Evolutionary conservation across 225 moss, liverwort and hornwort genomes (phyloP).

Genomic region (Rhytidiadelphus loreus): DNA sequence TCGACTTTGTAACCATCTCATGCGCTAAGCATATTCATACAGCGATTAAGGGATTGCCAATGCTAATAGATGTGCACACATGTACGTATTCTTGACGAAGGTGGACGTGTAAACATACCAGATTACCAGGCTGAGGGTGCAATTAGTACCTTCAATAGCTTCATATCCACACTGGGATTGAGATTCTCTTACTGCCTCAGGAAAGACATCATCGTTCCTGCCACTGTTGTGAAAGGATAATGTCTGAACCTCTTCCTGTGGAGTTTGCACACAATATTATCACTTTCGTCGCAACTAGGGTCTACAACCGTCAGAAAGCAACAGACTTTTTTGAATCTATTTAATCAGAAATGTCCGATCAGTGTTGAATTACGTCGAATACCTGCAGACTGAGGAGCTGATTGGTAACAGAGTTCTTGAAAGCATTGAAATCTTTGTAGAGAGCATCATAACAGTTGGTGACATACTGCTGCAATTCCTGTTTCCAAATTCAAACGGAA

Average conservation of each 20-base stretch:
- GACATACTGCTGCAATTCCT: constrained; percentile 49
- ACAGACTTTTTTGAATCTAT: neutral
- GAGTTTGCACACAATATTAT: neutral
- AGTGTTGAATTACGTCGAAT: neutral
- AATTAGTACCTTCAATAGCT: constrained; percentile 8
- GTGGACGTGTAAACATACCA: neutral
- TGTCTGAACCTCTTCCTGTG: constrained; percentile 22
- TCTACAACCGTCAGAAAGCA: neutral
- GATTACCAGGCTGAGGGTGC: neutral
- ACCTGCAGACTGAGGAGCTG: constrained; percentile 41
- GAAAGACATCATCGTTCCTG: constrained; percentile 6
- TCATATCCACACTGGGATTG: constrained; percentile 2
- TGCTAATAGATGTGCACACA: neutral
- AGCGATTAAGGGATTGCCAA: neutral
- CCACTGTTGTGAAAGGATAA: constrained; percentile 14
- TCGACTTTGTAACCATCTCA: neutral
- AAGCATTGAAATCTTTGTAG: constrained; percentile 25
- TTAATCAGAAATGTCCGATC: neutral
- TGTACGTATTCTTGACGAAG: neutral
- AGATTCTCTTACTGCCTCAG: neutral
- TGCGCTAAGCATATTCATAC: neutral
- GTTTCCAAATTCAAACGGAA: neutral
- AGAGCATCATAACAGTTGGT: constrained; percentile 32
- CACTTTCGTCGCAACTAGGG: neutral
- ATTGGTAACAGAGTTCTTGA: constrained; percentile 33